A percentile compares a stretch with the other conserved stretches of the same genome.
Conservation (phyloP, 148 eudicot species). For the Rhododendron kiyosumense region DNA sequence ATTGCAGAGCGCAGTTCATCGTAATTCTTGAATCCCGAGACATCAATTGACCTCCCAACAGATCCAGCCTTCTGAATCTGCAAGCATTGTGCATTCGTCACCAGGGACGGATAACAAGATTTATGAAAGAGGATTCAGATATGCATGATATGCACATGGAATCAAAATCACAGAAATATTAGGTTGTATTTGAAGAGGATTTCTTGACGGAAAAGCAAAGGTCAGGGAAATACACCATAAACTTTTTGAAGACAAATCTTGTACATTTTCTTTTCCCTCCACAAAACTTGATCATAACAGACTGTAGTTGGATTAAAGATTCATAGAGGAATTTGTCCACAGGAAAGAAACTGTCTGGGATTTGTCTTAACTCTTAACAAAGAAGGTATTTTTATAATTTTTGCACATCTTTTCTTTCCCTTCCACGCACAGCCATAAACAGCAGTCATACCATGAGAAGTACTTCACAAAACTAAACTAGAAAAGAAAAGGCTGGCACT, state of each 20-base stretch:
- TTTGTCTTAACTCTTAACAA: background rate
- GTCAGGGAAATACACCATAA: background rate
- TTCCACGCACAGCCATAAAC: background rate
- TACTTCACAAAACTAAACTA: background rate
- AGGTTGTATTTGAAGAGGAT: background rate
- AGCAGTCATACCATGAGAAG: background rate
- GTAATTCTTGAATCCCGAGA: slow-evolving; percentile 73
- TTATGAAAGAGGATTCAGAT: background rate
- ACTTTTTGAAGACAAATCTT: background rate
- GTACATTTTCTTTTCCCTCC: background rate
- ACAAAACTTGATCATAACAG: background rate
- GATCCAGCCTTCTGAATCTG: slow-evolving; percentile 99
- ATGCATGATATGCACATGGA: background rate
- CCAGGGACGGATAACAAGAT: background rate
- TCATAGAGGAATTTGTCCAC: background rate
- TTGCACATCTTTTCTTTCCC: background rate
- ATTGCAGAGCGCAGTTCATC: slow-evolving; percentile 73
- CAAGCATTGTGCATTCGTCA: background rate
- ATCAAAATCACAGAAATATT: background rate
- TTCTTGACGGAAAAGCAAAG: background rate
- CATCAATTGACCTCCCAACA: slow-evolving; percentile 96
- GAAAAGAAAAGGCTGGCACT: background rate
- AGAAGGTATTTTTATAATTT: background rate
- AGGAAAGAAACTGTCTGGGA: background rate
- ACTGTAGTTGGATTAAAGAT: background rate